phyloP scores from a whole-genome alignment of 2,329 filamentous ascomycete species.

The Coniochaeta sp. region DNA sequence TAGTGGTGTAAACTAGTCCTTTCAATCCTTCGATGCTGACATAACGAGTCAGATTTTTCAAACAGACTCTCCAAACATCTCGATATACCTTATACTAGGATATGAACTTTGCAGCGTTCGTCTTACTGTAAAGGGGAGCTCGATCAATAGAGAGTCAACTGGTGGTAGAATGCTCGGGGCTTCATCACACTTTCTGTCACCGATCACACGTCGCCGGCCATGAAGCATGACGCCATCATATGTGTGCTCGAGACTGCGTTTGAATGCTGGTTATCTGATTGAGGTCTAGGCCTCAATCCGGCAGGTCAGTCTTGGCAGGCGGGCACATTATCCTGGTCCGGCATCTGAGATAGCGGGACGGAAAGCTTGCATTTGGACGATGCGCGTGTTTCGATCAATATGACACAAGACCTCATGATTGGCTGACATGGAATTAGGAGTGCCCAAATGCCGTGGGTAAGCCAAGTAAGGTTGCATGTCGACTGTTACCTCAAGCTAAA shows the following conservation, averaged over 20 bases:
- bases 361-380: not conserved
- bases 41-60: too few relatives aligned
- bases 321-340: not conserved
- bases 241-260: too few relatives aligned
- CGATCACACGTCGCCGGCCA: not conserved
- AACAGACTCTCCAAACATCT: too few relatives aligned
- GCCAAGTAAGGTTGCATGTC: not conserved
- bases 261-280: not conserved
- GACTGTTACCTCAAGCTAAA: not conserved
- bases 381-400: not conserved
- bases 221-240: not conserved
- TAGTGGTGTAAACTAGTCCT: too few relatives aligned
- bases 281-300: not conserved
- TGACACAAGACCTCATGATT: not conserved
- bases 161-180: not conserved
- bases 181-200: too few relatives aligned
- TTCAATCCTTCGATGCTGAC: too few relatives aligned
- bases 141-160: not conserved
- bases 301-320: not conserved
- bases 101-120: not conserved
- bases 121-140: not conserved
- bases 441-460: not conserved
- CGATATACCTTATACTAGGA: too few relatives aligned
- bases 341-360: not conserved
- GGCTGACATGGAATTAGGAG: not conserved